Percentiles rank a stretch among this genome's conserved stretches.
phyloP scores from a whole-genome alignment of 1,284 basidiomycete species.

The Grifola frondosa region DNA sequence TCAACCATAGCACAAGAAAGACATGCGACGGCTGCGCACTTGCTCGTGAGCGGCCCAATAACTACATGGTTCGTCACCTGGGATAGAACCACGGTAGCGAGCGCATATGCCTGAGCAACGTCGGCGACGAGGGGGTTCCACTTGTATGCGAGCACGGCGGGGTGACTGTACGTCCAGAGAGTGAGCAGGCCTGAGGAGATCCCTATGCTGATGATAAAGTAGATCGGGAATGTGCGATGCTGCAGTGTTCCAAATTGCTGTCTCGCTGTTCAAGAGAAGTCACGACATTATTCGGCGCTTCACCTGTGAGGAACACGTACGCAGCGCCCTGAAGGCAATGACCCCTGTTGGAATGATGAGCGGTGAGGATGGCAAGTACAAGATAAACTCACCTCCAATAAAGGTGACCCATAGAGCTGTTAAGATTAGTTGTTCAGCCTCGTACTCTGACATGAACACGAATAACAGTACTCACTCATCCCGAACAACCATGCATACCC shows the following conservation, averaged over 20 bases:
- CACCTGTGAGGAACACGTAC: slow-evolving; percentile 36
- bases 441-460: background rate
- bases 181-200: slow-evolving; percentile 57
- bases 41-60: slow-evolving; percentile 67
- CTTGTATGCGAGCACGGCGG: slow-evolving; percentile 52
- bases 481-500: slow-evolving; percentile 64
- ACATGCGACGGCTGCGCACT: slow-evolving; percentile 47
- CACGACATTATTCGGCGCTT: background rate
- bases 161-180: slow-evolving; percentile 67
- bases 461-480: slow-evolving; percentile 52
- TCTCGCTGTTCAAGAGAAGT: slow-evolving; percentile 43
- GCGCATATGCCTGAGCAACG: slow-evolving; percentile 69
- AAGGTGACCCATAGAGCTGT: slow-evolving; percentile 66
- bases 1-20: background rate
- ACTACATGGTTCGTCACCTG: slow-evolving; percentile 60
- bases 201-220: slow-evolving; percentile 64
- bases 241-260: slow-evolving; percentile 79
- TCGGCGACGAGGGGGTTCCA: slow-evolving; percentile 53
- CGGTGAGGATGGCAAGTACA: background rate
- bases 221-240: slow-evolving; percentile 72
- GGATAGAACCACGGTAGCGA: slow-evolving; percentile 48
- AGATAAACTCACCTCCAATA: slow-evolving; percentile 50
- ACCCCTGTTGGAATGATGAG: slow-evolving; percentile 38
- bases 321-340: slow-evolving; percentile 57
- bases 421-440: slow-evolving; percentile 3